These are phyloP conservation scores for Pythium biforme DNA, from an alignment of 352 stramenopile genomes.

Conservation along the genomic window DNA sequence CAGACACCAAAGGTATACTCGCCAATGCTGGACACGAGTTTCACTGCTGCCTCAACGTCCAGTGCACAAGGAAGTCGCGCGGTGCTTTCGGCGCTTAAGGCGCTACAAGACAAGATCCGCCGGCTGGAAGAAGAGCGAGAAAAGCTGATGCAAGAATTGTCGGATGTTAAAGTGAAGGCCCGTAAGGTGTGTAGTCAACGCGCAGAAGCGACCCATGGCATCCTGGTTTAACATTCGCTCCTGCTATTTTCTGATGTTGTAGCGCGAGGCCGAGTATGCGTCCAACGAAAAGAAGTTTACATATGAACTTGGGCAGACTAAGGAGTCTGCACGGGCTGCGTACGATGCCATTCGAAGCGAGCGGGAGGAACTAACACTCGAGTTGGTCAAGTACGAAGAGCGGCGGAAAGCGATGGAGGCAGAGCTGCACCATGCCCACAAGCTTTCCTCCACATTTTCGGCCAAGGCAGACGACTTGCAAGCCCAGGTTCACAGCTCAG, in stretches of 20 bases:
- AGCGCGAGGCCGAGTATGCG: conserved; percentile 48
- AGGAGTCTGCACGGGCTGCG: conserved; percentile 59
- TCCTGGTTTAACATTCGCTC: neutral
- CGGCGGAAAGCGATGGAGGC: conserved; percentile 37
- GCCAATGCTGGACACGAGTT: conserved; percentile 9
- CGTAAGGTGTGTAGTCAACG: conserved; percentile 37
- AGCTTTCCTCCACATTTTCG: conserved; percentile 48
- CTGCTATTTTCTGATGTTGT: neutral
- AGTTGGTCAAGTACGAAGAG: conserved; percentile 54
- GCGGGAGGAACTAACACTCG: conserved; percentile 53
- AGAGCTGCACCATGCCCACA: conserved; percentile 54
- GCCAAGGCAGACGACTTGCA: conserved; percentile 52
- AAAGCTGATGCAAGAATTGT: conserved; percentile 55
- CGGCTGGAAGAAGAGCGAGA: conserved; percentile 68
- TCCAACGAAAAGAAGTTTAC: conserved; percentile 62
- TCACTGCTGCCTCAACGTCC: conserved; percentile 5
- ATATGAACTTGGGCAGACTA: conserved; percentile 66
- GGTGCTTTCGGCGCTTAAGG: conserved; percentile 69
- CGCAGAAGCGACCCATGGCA: neutral
- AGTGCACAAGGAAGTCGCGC: conserved; percentile 57
- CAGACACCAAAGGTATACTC: conserved; percentile 1
- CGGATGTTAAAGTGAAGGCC: conserved; percentile 46
- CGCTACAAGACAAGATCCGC: conserved; percentile 76
- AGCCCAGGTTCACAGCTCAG: conserved; percentile 45
- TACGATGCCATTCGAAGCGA: conserved; percentile 67